Conservation (phyloP, 2,329 filamentous ascomycete species). For the Fusarium haematococcum region DNA sequence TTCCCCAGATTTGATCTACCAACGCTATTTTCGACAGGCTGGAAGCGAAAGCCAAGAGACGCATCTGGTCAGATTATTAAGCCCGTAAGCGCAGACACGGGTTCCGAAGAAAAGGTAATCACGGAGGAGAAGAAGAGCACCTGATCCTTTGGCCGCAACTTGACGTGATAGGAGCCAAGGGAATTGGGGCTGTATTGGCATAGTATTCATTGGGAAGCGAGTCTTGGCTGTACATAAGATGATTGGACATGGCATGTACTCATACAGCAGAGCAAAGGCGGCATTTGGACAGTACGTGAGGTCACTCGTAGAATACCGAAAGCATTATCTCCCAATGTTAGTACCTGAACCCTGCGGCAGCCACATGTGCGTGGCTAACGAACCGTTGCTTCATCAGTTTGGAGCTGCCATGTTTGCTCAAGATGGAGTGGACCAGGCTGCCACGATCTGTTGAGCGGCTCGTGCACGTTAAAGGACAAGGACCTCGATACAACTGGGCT, state of each 20-base stretch:
- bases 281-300: not conserved
- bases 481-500: slow-evolving; percentile 17
- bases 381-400: not conserved
- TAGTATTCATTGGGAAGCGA: slow-evolving; percentile 8
- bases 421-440: slow-evolving; percentile 16
- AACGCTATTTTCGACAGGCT: slow-evolving; percentile 82
- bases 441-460: slow-evolving; percentile 13
- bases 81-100: slow-evolving; percentile 26
- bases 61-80: slow-evolving; percentile 54
- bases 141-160: slow-evolving; percentile 5
- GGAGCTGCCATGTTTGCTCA: slow-evolving; percentile 29
- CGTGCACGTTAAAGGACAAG: slow-evolving; percentile 12
- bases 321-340: not conserved
- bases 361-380: not conserved
- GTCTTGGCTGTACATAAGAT: slow-evolving; percentile 17
- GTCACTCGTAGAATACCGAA: not conserved
- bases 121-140: slow-evolving; percentile 16
- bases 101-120: slow-evolving; percentile 16
- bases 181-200: slow-evolving; percentile 3
- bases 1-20: slow-evolving; percentile 89
- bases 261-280: slow-evolving; percentile 6
- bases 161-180: slow-evolving; percentile 12
- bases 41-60: slow-evolving; percentile 76
- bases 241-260: slow-evolving; percentile 3
- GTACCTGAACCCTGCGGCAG: slow-evolving; percentile 5